A percentile compares a stretch with the other conserved stretches of the same genome.
These are phyloP conservation scores for Monosporascus sp. DNA, from an alignment of 2,329 filamentous ascomycete species.

Conservation along the genomic window DNA sequence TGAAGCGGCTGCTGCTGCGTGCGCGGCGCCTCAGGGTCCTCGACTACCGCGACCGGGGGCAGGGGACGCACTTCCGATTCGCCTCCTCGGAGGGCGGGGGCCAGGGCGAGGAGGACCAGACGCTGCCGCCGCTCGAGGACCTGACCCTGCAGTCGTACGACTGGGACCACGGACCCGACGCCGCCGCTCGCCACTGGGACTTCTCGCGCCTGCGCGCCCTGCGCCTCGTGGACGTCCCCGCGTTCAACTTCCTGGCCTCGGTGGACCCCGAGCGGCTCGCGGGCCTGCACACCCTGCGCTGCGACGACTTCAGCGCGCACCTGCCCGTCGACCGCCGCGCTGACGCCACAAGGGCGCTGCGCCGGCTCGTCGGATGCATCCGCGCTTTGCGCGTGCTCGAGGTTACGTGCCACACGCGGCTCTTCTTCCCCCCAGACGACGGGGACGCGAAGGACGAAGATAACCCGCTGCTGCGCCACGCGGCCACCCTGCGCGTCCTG, in stretches of 20 bases:
- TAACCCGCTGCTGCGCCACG: slow-evolving; percentile 34
- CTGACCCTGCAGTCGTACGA: slow-evolving; percentile 42
- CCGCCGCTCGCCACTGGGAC: slow-evolving; percentile 40
- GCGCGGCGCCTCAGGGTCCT: slow-evolving; percentile 32
- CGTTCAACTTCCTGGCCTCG: slow-evolving; percentile 39
- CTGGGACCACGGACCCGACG: slow-evolving; percentile 38
- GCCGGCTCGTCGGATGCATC: slow-evolving; percentile 34
- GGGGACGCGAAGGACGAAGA: slow-evolving; percentile 8
- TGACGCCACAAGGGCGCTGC: slow-evolving; percentile 35
- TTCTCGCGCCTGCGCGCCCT: slow-evolving; percentile 38
- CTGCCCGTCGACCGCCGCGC: slow-evolving; percentile 28
- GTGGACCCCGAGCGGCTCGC: slow-evolving; percentile 32
- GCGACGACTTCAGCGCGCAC: slow-evolving; percentile 42
- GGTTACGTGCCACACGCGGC: slow-evolving; percentile 36
- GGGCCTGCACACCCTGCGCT: slow-evolving; percentile 31
- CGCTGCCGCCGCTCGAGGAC: slow-evolving; percentile 37
- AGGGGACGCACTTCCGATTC: slow-evolving; percentile 41
- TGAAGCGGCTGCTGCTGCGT: slow-evolving; percentile 38
- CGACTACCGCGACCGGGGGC: slow-evolving; percentile 39
- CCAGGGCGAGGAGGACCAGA: slow-evolving; percentile 24
- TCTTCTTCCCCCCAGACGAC: neutral
- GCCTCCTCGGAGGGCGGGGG: neutral
- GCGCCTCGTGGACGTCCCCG: slow-evolving; percentile 37
- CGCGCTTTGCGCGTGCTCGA: slow-evolving; percentile 31
- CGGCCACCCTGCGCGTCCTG: slow-evolving; percentile 31